Base-by-base conservation (phyloP, 805 yeast species). In the Suhomyces tanzawaensis region DNA sequence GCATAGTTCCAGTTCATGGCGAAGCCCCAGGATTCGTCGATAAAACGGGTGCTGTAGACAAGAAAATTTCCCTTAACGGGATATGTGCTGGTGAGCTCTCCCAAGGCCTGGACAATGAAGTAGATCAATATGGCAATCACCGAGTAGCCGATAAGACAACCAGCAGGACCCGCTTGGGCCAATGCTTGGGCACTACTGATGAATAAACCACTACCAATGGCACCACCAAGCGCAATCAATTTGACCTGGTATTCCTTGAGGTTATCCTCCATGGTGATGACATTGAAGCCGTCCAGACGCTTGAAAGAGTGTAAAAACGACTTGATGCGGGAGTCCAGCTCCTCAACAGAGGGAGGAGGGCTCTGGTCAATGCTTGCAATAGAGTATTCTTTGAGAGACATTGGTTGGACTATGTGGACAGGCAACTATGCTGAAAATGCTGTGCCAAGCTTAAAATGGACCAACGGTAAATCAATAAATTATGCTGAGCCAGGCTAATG, bases 11-110 rank as follows among this genome's bases (percentile, higher is more conserved):
- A 53, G 17, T 52, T 53, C 36, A 53, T 50, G 22, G 58, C 48
- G 24, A 53, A 53, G 13, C 51, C 57, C 29, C 54, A 40, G 1
- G 56, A 48, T n/a, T 52, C 55, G 28, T 53, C 58, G 32, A 53
- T 47, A 41, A 53, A 53, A 8, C 42, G 31, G n/a, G 42, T 29
- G 36, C 31, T 42, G 29, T 42, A 42, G 15, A 21, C 39, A 19
- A 42, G 34, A 27, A 44, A 44, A 39, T 42, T 42, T n/a, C 48
- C 48, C 9, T 34, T 43, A 17, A 45, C 46, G 14, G 48, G 48
- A 29, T 39, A 45, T 2, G 42, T 24, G 15, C 38, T 21, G 16
- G 45, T 39, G 25, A 45, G 22, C 21, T 45, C 47, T 13, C 48
- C 48, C 29, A 45, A 36, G 3, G 46, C 29, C 29, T 45, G 48